Evolutionary conservation across 2,329 filamentous ascomycete genomes (phyloP).

Genomic region (Microascus cirrosus): DNA sequence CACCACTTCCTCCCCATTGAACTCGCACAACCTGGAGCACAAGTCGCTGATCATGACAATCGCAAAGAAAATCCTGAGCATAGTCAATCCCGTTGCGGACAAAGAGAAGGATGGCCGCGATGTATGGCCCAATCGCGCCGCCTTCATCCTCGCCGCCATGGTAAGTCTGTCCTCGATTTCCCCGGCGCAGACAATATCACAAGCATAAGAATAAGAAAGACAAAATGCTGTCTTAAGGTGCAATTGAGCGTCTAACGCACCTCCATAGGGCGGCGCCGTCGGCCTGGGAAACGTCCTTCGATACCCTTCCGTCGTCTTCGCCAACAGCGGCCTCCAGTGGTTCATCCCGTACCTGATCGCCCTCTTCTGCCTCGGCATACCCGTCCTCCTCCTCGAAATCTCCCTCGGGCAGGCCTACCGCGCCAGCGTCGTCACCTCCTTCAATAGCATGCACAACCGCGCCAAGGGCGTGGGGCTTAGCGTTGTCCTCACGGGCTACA

Average conservation of each 20-base stretch:
- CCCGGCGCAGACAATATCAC: neutral
- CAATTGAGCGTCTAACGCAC: neutral
- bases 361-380: conserved; percentile 39
- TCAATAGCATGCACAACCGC: conserved; percentile 32
- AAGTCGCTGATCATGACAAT: neutral
- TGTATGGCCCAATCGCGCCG: conserved; percentile 13
- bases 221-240: neutral
- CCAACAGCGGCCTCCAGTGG: conserved; percentile 44
- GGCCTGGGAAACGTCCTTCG: conserved; percentile 44
- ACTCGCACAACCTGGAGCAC: neutral
- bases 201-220: neutral
- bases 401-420: conserved; percentile 57
- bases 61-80: conserved; percentile 9
- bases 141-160: conserved; percentile 16
- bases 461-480: conserved; percentile 39
- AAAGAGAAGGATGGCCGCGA: conserved; percentile 15
- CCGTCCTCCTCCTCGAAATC: conserved; percentile 39
- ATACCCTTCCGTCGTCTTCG: conserved; percentile 43
- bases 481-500: conserved; percentile 35
- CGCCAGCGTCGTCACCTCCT: conserved; percentile 37
- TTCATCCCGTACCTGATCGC: conserved; percentile 43
- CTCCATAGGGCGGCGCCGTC: conserved; percentile 31
- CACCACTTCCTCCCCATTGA: neutral
- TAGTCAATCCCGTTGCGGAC: conserved; percentile 12
- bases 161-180: neutral